Conservation (phyloP, 768 basidiomycete genomes). For the Gymnopilus junonius region DNA sequence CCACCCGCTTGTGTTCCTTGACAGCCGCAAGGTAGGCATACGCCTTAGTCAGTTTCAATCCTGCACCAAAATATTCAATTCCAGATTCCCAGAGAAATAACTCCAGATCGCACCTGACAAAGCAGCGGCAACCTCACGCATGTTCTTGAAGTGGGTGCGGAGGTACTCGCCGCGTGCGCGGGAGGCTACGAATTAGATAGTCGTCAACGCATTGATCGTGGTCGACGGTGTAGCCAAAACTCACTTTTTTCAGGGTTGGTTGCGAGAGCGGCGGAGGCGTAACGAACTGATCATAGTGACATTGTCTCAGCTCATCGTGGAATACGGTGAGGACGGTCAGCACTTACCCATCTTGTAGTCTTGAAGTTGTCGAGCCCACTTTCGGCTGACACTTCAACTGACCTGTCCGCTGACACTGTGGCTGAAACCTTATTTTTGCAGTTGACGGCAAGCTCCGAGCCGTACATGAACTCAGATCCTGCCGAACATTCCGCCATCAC, state of each 20-base stretch:
- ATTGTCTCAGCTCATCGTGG: slow-evolving; percentile 22
- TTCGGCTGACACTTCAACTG: slow-evolving; percentile 27
- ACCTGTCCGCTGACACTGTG: slow-evolving; percentile 29
- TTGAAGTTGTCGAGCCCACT: slow-evolving; percentile 53
- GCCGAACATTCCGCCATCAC: background rate
- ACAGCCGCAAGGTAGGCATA: slow-evolving; percentile 94
- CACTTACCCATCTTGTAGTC: slow-evolving; percentile 70
- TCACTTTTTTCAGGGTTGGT: slow-evolving; percentile 95
- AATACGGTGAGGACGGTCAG: slow-evolving; percentile 22
- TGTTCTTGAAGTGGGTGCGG: slow-evolving; percentile 99
- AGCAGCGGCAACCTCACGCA: slow-evolving; percentile 97
- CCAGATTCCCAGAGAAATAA: background rate
- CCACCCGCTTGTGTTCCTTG: slow-evolving; percentile 93
- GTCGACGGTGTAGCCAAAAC: slow-evolving; percentile 30
- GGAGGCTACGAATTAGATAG: slow-evolving; percentile 59
- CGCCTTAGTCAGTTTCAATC: slow-evolving; percentile 92
- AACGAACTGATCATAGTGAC: slow-evolving; percentile 72
- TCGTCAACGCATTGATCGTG: slow-evolving; percentile 6
- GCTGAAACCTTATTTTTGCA: slow-evolving; percentile 52
- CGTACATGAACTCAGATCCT: background rate
- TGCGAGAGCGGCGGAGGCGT: slow-evolving; percentile 86
- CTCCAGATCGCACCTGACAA: slow-evolving; percentile 67
- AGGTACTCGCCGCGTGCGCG: slow-evolving; percentile 96
- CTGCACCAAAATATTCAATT: slow-evolving; percentile 39
- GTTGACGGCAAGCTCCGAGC: slow-evolving; percentile 32